Percentiles rank a stretch among this genome's conserved stretches.
phyloP scores from a whole-genome alignment of 148 eudicot species.

The Chenopodium suecicum region DNA sequence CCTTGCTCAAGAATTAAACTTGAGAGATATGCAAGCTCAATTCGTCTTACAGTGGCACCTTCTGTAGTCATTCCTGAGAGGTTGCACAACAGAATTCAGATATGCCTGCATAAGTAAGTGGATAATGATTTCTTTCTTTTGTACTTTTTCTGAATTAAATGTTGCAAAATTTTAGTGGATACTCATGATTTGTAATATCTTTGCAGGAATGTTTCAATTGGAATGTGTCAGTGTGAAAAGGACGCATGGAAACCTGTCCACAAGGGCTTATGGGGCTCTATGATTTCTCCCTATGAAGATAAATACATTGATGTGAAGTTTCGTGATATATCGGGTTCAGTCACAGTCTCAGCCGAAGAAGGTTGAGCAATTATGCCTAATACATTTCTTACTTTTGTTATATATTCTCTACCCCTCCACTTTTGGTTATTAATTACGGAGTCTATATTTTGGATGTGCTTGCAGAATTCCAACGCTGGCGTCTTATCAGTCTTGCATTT shows the following conservation, averaged over 20 bases:
- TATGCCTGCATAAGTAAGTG: conserved; percentile 81
- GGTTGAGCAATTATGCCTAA: conserved; percentile 38
- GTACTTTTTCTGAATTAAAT: not conserved
- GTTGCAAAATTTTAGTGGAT: not conserved
- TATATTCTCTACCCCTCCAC: not conserved
- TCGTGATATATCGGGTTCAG: conserved; percentile 73
- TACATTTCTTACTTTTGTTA: not conserved
- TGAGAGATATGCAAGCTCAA: conserved; percentile 63
- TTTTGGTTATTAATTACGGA: not conserved
- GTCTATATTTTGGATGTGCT: not conserved
- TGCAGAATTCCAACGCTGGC: conserved; percentile 91
- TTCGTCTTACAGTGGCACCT: conserved; percentile 61
- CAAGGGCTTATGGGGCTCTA: conserved; percentile 68
- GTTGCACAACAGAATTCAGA: conserved; percentile 63
- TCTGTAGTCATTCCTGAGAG: conserved; percentile 79
- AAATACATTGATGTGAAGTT: conserved; percentile 77
- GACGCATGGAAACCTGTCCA: conserved; percentile 69
- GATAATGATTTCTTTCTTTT: not conserved
- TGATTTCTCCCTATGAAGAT: conserved; percentile 78
- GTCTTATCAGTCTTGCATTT: conserved; percentile 56
- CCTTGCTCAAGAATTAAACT: conserved; percentile 71
- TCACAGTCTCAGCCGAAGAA: conserved; percentile 60
- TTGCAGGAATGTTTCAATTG: conserved; percentile 78
- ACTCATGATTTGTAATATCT: not conserved
- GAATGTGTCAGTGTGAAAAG: conserved; percentile 75